Evolutionary conservation across 805 yeast species (phyloP).

Genomic region (Isabelozyma rhagii): DNA sequence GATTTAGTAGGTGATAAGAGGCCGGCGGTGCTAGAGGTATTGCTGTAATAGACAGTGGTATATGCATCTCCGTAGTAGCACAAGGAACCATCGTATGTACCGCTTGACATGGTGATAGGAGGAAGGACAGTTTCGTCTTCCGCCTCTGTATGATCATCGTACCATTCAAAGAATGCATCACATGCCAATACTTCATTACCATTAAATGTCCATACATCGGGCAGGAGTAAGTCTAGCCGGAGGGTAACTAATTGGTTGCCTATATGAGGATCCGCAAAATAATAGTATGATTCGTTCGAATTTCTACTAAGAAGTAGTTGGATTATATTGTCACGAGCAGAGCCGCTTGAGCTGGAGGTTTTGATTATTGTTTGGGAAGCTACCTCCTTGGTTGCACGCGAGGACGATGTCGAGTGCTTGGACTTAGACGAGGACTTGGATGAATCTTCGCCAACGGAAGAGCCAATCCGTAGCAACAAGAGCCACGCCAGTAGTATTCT

Average conservation of each 20-base stretch:
- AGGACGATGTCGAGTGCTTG: too few species aligned
- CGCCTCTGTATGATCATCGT: not conserved
- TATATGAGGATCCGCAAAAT: not conserved
- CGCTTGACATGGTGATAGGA: conserved; percentile 5
- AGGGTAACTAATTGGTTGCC: conserved; percentile 2
- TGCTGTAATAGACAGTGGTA: not conserved
- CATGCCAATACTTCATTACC: conserved; percentile 23
- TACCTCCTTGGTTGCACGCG: too few species aligned
- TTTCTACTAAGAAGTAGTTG: not conserved
- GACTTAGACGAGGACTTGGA: too few species aligned
- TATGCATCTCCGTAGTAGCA: not conserved
- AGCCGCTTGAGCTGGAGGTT: too few species aligned
- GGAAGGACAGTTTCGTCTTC: not conserved
- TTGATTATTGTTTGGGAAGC: too few species aligned
- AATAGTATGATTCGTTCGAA: not conserved
- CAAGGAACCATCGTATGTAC: conserved; percentile 21
- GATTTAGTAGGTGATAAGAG: conserved; percentile 6
- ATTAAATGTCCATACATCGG: conserved; percentile 37
- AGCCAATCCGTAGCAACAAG: too few species aligned
- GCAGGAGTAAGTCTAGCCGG: conserved; percentile 33
- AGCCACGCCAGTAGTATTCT: too few species aligned
- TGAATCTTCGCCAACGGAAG: too few species aligned
- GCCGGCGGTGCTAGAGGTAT: not conserved
- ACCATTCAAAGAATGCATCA: conserved; percentile 15
- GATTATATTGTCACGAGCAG: too few species aligned